Evolutionary conservation across 2,329 filamentous ascomycete genomes (phyloP), one percentile per base, ranked within the genome.

Genomic region (Blastomyces parvus): DNA sequence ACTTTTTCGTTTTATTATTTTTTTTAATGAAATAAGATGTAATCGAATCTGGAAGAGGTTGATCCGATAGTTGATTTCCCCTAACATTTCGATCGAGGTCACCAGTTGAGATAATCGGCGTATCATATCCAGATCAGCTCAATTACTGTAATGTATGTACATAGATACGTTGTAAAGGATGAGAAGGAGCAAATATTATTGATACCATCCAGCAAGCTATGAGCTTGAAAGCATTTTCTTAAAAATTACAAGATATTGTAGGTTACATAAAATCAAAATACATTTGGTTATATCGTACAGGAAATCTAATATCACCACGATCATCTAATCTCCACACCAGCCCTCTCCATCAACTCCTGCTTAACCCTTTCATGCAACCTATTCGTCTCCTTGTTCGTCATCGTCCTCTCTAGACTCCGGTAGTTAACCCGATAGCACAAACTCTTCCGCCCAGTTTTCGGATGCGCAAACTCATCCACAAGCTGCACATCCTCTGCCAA

Each of bases 401-500:
- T 78, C 1, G 93, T 99, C 72, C 89, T 84, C 80, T 97, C 93
- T 69, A 96, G 78, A 75, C 91, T 96, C 67, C 94, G 85, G 78
- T 99, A 99, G 73, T 93, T 93, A 76, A 97, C 88, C 66, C 92
- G 84, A 76, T 97, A 99, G 77, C 91, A 96, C 79, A 94, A 77
- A 78, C 92, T 97, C 78, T 84, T 88, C 68, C 89, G 82, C 3
- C 88, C 86, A 25, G 89, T 92, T 78, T 89, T 91, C 46, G 92
- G 91, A 76, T 97, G 91, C 58, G 84, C 86, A 75, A 97, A 99
- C 73, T 90, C 84, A 76, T 97, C 94, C 61, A 90, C 85, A 36
- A 95, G 81, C 65, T 80, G 82, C 60, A 97, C 93, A 74, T 96
- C 91, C 77, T 99, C 94, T 44, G 94, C 91, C 27, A 86, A 77